phyloP scores from a whole-genome alignment of 1,284 basidiomycete genomes.

The Apiotrichum porosum region DNA sequence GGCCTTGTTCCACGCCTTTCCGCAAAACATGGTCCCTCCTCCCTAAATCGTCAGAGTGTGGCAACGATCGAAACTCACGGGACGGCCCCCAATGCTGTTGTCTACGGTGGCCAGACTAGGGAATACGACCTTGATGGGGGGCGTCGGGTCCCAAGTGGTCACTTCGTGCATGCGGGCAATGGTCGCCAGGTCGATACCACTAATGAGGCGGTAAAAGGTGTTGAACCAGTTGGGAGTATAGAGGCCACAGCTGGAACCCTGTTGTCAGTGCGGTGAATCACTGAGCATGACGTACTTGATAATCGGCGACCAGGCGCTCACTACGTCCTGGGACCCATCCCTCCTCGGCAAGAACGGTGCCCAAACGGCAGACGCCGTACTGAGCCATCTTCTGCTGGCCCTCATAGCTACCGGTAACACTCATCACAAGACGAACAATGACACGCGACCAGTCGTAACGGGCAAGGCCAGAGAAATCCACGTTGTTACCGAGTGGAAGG shows the following conservation, averaged over 20 bases:
- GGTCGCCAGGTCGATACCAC: slow-evolving; percentile 23
- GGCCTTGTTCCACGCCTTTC: slow-evolving; percentile 7
- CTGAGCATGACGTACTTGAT: slow-evolving; percentile 32
- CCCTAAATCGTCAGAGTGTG: too few species aligned
- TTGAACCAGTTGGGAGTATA: slow-evolving; percentile 42
- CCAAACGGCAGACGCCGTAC: slow-evolving; percentile 37
- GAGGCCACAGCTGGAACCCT: slow-evolving; percentile 45
- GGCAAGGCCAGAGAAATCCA: slow-evolving; percentile 19
- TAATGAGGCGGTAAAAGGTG: slow-evolving; percentile 35
- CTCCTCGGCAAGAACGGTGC: slow-evolving; percentile 30
- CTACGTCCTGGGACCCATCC: slow-evolving; percentile 34
- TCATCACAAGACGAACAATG: slow-evolving; percentile 41
- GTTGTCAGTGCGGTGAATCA: not conserved
- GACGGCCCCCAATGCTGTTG: slow-evolving; percentile 24
- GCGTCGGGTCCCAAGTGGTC: slow-evolving; percentile 17
- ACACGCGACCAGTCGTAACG: slow-evolving; percentile 45
- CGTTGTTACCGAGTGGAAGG: slow-evolving; percentile 24
- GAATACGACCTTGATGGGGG: slow-evolving; percentile 44
- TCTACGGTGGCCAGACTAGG: slow-evolving; percentile 42
- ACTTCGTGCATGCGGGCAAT: slow-evolving; percentile 24
- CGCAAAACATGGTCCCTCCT: slow-evolving; percentile 47
- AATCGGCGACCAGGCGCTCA: slow-evolving; percentile 39
- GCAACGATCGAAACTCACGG: slow-evolving; percentile 19
- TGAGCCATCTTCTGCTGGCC: slow-evolving; percentile 26
- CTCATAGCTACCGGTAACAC: slow-evolving; percentile 35